Base-by-base conservation (phyloP, 2,329 filamentous ascomycete genomes). In the Scedosporium aurantiacum region DNA sequence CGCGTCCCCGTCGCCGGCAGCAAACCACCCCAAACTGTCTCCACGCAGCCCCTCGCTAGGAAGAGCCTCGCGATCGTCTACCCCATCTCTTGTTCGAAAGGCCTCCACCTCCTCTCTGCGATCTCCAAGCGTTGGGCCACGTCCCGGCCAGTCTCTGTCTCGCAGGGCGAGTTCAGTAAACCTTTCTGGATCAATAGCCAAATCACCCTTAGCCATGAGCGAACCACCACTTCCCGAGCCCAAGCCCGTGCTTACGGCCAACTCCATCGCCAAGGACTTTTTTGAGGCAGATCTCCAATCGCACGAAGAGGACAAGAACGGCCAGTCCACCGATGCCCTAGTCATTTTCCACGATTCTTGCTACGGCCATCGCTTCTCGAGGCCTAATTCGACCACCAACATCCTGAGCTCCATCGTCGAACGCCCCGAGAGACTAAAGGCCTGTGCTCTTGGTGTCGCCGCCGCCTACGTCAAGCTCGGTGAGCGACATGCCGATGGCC, bases 331-430 rank as follows among this genome's bases (percentile, higher is more conserved):
- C 10, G 78, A 91, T 63, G 91, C 91, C 0, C 75, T 95, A 4
- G 91, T 97, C 56, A 82, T 99, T 32, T 77, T 99, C 1, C 91
- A 97, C 68, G 94, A 99, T 75, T 87, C 89, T 60, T 96, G 93
- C 74, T 99, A 97, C 71, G 92, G 93, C 25, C 94, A 99, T 75
- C 87, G 91, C 23, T 99, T 86, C 73, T 90, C 92, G 10, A 83
- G 94, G 54, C 91, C 91, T 3, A 87, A 89, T 67, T 88, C 91
- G 0, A 87, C 85, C 23, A 88, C 88, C 68, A 81, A 78, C 54
- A 82, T 82, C 16, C 79, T 97, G 1, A 84, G 79, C 68, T 89
- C 86, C 62, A 96, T 99, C 65, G 92, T 99, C 57, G 94, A 99
- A 75, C 82, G 94, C 10, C 94, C 94, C 0, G 94, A 99, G 76